These are phyloP conservation scores for Lasiodiplodia citricola DNA, from an alignment of 2,329 filamentous ascomycete genomes.

Conservation along the genomic window DNA sequence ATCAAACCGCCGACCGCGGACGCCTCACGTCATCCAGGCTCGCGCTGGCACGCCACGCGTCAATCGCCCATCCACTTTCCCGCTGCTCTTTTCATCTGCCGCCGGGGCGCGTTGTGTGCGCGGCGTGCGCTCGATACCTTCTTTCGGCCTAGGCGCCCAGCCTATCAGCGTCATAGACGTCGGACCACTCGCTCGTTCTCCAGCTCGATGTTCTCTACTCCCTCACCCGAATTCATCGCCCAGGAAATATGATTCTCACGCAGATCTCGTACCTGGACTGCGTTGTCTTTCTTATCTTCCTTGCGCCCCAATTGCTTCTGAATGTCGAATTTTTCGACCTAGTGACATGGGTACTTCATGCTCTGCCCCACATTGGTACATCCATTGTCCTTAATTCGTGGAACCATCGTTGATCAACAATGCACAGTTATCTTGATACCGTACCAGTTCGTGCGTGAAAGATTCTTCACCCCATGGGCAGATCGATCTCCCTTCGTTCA, in stretches of 20 bases:
- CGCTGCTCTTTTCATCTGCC: neutral
- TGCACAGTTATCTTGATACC: conserved; percentile 64
- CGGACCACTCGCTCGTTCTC: conserved; percentile 1
- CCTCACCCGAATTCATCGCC: neutral
- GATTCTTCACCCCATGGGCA: conserved; percentile 55
- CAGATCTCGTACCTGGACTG: conserved; percentile 79
- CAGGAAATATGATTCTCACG: conserved; percentile 69
- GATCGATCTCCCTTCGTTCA: conserved; percentile 68
- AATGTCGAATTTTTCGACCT: conserved; percentile 69
- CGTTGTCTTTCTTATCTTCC: conserved; percentile 71
- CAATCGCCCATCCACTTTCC: neutral
- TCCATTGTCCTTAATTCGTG: conserved; percentile 1
- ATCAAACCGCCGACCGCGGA: conserved; percentile 4
- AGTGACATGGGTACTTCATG: conserved; percentile 61
- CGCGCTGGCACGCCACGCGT: neutral
- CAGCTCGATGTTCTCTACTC: conserved; percentile 1
- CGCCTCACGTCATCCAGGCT: conserved; percentile 2
- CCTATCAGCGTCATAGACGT: conserved; percentile 20
- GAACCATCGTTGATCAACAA: conserved; percentile 34
- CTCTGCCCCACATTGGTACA: conserved; percentile 73
- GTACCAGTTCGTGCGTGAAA: conserved; percentile 62
- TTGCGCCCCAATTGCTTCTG: conserved; percentile 73
- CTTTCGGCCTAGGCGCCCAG: conserved; percentile 18
- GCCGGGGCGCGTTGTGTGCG: conserved; percentile 3
- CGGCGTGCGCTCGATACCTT: neutral